Evolutionary conservation across 2,329 filamentous ascomycete species (phyloP), one percentile per base, ranked within the genome.

Genomic region (Cordyceps javanica): DNA sequence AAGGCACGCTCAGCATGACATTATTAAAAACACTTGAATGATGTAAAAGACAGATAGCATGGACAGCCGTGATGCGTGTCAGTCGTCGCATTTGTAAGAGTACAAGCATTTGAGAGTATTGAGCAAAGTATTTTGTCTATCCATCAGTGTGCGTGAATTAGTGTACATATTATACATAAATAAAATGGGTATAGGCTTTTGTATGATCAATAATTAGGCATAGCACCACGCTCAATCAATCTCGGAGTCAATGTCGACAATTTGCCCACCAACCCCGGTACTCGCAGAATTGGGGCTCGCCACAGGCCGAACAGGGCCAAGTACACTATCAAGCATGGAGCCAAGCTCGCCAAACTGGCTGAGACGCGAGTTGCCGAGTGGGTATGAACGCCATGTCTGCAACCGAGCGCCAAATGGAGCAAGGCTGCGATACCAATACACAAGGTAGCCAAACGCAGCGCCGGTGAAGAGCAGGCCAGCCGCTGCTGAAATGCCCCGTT

Each of bases 301-400:
- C 2, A 60, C 58, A 30, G 63, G 55, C 25, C 61, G 60, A 51
- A 63, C 64, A 2, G 65, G 63, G 28, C 70, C 70, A 19, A 74
- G 59, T 5, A 67, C 70, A 44, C 66, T 70, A 14, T 65, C 64
- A 30, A 82, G 62, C 67, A 82, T 75, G 1, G 73, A 70, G 1
- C 79, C 77, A 16, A 79, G 67, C 23, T 77, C 75, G 3, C 78
- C 79, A 61, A 79, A 78, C 58, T 72, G 71, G 50, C 71, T 69
- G 34, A 81, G 60, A 51, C 66, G 68, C 2, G 68, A 65, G 1
- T 68, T 63, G 13, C 62, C 64, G 4, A 46, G 16, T 39, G 60
- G 66, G n/a, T 64, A 58, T 1, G 71, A 65, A 57, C 67, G 67
- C 71, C 79, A 82, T 2, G 72, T 63, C 52, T 82, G 75, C 13